Base-by-base conservation (phyloP, 495 filamentous ascomycete genomes). In the Hypomontagnella submonticulosa region DNA sequence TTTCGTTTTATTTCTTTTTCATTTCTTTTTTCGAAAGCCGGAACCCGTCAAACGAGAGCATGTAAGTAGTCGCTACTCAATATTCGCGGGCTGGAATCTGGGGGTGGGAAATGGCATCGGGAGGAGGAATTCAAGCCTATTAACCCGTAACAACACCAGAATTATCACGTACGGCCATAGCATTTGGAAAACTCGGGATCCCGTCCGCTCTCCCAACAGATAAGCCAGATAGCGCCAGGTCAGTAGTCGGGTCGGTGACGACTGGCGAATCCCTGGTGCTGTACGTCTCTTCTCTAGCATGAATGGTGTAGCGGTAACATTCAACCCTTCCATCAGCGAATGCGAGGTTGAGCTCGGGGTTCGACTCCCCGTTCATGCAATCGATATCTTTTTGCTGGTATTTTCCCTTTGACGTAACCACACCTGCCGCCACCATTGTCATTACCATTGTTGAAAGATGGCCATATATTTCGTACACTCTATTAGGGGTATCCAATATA, bases 231-330 rank as follows among this genome's bases (percentile, higher is more conserved):
- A 76, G 60, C 58, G 72, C 67, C 61, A 58, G 74, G 78, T 67
- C 70, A 80, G 79, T 79, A 80, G 71, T 80, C 74, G 73, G 75
- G 77, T 81, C 72, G 79, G 75, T 80, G 80, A 80, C 75, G 72
- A 81, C 73, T 73, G 71, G 78, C 71, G 76, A 80, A 79, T 76
- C 60, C 77, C 71, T 60, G 67, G 76, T 79, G 76, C 76, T 77
- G 77, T 77, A 79, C 71, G 72, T 75, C 73, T 71, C 19, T 47
- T 58, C 23, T 27, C 23, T 27, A 37, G 58, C 48, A 61, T 61
- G 58, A 61, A 61, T 61, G 58, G 58, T 61, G 58, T 61, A 61
- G 58, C 58, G 58, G 58, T 61, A 61, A 61, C 58, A 61, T 61
- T 61, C 58, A 61, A 61, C 58, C 58, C 58, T 61, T 61, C 58